These are phyloP conservation scores for Neoboletus brunneissimus DNA, from an alignment of 768 basidiomycete genomes.

Conservation along the genomic window DNA sequence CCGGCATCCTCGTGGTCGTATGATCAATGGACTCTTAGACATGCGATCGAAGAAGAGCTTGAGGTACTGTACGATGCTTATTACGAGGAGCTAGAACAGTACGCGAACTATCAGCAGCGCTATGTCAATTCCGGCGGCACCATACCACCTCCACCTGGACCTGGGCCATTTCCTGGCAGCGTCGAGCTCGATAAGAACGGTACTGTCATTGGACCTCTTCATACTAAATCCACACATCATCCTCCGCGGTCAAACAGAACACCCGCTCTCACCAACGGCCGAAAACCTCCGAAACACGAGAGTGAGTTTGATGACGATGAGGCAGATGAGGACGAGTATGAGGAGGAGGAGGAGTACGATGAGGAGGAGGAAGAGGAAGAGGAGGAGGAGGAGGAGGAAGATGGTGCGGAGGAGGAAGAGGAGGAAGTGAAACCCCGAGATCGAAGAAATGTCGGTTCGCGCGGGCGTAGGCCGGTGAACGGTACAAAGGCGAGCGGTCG, in stretches of 20 bases:
- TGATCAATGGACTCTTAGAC: slow-evolving; percentile 44
- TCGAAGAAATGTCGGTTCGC: slow-evolving; percentile 33
- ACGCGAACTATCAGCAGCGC: slow-evolving; percentile 97
- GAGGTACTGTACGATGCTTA: slow-evolving; percentile 99
- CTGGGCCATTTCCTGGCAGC: slow-evolving; percentile 97
- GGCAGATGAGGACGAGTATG: slow-evolving; percentile 51
- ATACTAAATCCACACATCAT: slow-evolving; percentile 35
- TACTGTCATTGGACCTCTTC: slow-evolving; percentile 47
- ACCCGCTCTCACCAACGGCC: slow-evolving; percentile 34
- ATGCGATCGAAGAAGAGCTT: slow-evolving; percentile 99
- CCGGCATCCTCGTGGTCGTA: slow-evolving; percentile 13
- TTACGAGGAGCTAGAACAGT: slow-evolving; percentile 99
- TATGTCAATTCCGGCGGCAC: slow-evolving; percentile 89
- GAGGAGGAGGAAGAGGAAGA: slow-evolving; percentile 63
- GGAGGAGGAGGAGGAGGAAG: slow-evolving; percentile 69
- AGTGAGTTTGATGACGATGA: slow-evolving; percentile 69
- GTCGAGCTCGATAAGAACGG: slow-evolving; percentile 96
- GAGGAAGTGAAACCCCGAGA: slow-evolving; percentile 46
- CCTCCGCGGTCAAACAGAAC: slow-evolving; percentile 38
- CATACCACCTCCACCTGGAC: slow-evolving; percentile 89
- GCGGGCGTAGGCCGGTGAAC: slow-evolving; percentile 40
- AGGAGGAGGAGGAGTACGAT: slow-evolving; percentile 56
- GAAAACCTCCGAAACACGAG: slow-evolving; percentile 51
- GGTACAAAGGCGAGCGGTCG: slow-evolving; percentile 47
- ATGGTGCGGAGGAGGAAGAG: slow-evolving; percentile 60